phyloP scores from a whole-genome alignment of 2,329 filamentous ascomycete genomes.

The Lachnellula suecica region DNA sequence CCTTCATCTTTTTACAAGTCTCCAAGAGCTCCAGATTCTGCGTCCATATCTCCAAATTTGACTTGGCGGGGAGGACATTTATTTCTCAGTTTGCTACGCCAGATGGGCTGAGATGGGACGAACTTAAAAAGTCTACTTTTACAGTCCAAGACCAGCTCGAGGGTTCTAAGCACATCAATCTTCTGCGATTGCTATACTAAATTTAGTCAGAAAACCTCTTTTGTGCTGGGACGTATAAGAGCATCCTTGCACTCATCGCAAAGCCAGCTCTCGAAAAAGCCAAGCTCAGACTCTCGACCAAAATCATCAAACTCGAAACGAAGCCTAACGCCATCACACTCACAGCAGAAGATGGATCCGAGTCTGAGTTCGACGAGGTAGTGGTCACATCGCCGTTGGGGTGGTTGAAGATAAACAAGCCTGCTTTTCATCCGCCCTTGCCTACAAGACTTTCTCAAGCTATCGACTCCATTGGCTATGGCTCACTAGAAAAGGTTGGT shows the following conservation, averaged over 20 bases:
- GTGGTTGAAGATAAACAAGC: constrained; percentile 43
- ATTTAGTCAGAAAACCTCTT: constrained; percentile 29
- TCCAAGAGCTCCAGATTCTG: no score
- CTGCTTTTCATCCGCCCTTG: constrained; percentile 43
- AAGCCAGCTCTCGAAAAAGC: constrained; percentile 24
- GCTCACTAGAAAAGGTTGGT: constrained; percentile 50
- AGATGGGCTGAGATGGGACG: no score
- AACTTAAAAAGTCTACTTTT: no score
- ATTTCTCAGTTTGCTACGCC: no score
- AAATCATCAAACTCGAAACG: constrained; percentile 20
- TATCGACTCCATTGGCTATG: constrained; percentile 45
- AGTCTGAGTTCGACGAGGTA: constrained; percentile 38
- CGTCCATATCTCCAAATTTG: no score
- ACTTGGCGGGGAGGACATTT: no score
- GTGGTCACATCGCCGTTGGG: constrained; percentile 52
- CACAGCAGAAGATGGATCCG: constrained; percentile 14
- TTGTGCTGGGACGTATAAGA: constrained; percentile 32
- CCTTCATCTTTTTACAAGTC: no score
- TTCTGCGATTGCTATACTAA: constrained; percentile 5
- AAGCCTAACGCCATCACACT: constrained; percentile 12
- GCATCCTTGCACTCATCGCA: constrained; percentile 29
- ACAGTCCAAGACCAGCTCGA: not conserved
- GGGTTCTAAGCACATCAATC: not conserved
- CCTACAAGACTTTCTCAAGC: constrained; percentile 42
- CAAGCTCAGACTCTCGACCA: constrained; percentile 24